These are phyloP conservation scores for Claviceps pazoutovae DNA, from an alignment of 2,329 filamentous ascomycete genomes.

Conservation along the genomic window DNA sequence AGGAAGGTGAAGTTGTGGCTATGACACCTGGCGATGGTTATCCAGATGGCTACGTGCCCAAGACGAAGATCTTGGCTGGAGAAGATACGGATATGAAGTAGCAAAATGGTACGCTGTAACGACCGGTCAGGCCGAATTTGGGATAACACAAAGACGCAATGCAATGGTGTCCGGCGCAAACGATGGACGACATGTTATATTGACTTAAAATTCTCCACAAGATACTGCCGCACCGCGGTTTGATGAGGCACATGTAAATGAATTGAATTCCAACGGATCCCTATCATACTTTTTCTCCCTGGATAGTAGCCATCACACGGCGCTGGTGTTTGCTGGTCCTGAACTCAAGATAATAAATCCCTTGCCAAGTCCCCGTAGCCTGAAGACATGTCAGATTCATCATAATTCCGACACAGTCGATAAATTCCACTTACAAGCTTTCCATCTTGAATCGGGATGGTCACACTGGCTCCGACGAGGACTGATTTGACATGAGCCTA, in stretches of 20 bases:
- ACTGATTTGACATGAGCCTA: constrained; percentile 88
- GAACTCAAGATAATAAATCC: constrained; percentile 94
- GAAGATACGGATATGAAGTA: constrained; percentile 49
- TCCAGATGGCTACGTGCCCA: constrained; percentile 44
- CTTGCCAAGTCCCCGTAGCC: constrained; percentile 62
- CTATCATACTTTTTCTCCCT: constrained; percentile 57
- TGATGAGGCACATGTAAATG: background rate
- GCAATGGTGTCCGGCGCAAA: constrained; percentile 25
- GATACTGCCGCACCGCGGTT: background rate
- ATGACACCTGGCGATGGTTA: constrained; percentile 59
- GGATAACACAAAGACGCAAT: constrained; percentile 11
- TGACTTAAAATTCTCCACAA: constrained; percentile 1
- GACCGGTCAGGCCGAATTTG: constrained; percentile 9
- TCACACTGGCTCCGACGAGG: constrained; percentile 76
- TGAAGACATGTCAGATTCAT: constrained; percentile 11
- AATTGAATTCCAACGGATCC: background rate
- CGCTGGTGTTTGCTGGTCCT: constrained; percentile 60
- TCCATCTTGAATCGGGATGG: constrained; percentile 81
- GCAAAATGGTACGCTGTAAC: constrained; percentile 25
- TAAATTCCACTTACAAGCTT: constrained; percentile 40
- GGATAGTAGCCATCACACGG: constrained; percentile 82
- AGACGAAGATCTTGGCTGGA: constrained; percentile 51
- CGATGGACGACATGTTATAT: constrained; percentile 4
- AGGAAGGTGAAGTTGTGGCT: constrained; percentile 75
- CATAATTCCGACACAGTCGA: background rate